These are phyloP conservation scores for Fusarium kyushuense DNA, from an alignment of 2,329 filamentous ascomycete species.

Conservation along the genomic window DNA sequence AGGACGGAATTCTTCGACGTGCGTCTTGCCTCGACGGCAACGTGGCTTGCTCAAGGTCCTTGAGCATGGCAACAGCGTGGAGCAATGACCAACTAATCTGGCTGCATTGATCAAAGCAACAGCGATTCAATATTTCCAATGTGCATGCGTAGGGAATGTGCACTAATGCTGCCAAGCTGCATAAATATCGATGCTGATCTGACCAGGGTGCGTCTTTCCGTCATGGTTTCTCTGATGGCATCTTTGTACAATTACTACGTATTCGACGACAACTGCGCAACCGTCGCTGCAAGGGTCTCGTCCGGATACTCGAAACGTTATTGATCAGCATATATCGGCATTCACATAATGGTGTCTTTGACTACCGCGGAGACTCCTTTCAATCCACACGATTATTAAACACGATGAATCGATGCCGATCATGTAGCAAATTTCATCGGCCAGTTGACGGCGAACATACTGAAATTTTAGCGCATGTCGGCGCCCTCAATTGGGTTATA, in stretches of 20 bases:
- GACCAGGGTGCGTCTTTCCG: slow-evolving; percentile 21
- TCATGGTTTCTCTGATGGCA: slow-evolving; percentile 6
- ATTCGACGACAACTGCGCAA: not conserved
- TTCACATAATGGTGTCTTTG: slow-evolving; percentile 17
- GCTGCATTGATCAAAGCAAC: slow-evolving; percentile 18
- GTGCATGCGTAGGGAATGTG: not conserved
- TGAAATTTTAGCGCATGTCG: not conserved
- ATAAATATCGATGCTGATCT: slow-evolving; percentile 10
- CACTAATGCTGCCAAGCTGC: slow-evolving; percentile 8
- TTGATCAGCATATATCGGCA: slow-evolving; percentile 7
- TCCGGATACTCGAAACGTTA: not conserved
- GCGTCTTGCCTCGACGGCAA: not conserved
- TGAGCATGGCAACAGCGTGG: not conserved
- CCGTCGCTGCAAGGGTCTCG: too few relatives aligned
- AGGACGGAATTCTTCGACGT: slow-evolving; percentile 11
- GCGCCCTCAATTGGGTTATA: slow-evolving; percentile 13
- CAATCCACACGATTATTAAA: not conserved
- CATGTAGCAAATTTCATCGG: not conserved
- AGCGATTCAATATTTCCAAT: not conserved
- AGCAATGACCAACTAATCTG: slow-evolving; percentile 21
- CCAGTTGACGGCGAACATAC: not conserved
- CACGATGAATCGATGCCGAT: not conserved
- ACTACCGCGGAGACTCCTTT: slow-evolving; percentile 9
- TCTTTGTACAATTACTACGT: slow-evolving; percentile 35
- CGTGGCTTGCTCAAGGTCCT: slow-evolving; percentile 9